Base-by-base conservation (phyloP, 129 eudicot genomes). In the Logfia minima region DNA sequence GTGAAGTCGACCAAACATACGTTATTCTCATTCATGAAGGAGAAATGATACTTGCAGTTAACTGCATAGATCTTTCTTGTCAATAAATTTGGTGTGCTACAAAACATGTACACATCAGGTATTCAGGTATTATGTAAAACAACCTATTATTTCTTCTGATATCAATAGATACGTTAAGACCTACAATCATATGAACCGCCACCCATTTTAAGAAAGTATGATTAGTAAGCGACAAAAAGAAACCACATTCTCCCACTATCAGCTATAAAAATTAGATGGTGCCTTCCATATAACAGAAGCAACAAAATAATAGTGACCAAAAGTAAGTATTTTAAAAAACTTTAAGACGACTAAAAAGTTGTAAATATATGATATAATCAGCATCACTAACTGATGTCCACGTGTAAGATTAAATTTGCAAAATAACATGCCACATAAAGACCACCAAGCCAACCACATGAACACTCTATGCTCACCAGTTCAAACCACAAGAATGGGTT, bases 401-500 rank as follows among this genome's bases (percentile, higher is more conserved):
- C 8, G 77, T 65, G 72, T 68, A 56, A 6, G 11, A 62, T 41
- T 34, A 18, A 2, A 16, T 55, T 35, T 32, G 72, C 75, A 76
- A 62, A 51, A 56, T 45, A 59, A 74, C 70, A 84, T 68, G 77
- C 74, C 80, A 67, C 67, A 58, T 65, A 62, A 61, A 80, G 53
- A 64, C 31, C 77, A 70, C 53, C 21, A 26, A 61, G 60, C 67
- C 64, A 31, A 74, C n/a, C 39, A 71, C 52, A 28, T 79, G 17
- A 56, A 56, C 82, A 64, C 77, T 80, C 78, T 51, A 77, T 71
- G 81, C 34, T 55, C 81, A 80, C 70, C 82, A 62, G 62, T 81
- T 77, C 81, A 65, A 56, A 82, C 74, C 21, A 77, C 70, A 58
- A 80, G 70, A 80, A 86, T 75, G 86, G 83, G 70, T 71, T 86